These are phyloP conservation scores for Hymenoscyphus fraxineus DNA, from an alignment of 2,329 filamentous ascomycete genomes.

Conservation along the genomic window DNA sequence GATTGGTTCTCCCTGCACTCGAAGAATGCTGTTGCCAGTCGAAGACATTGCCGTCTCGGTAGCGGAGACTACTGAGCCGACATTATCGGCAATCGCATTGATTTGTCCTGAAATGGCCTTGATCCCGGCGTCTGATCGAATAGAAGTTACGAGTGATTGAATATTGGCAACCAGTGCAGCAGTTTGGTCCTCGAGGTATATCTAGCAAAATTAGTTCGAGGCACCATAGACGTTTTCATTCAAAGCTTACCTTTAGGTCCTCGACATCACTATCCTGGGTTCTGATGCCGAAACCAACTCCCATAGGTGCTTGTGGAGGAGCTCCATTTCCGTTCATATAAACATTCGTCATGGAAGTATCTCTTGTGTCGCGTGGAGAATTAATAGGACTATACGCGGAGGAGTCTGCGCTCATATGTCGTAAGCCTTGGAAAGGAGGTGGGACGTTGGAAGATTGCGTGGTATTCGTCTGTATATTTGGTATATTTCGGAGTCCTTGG, in stretches of 20 bases:
- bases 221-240: not conserved
- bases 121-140: slow-evolving; percentile 62
- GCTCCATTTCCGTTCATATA: slow-evolving; percentile 33
- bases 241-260: slow-evolving; percentile 54
- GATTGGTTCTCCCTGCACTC: slow-evolving; percentile 47
- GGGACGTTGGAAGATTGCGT: slow-evolving; percentile 38
- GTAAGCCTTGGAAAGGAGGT: slow-evolving; percentile 55
- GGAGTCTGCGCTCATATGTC: slow-evolving; percentile 61
- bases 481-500: slow-evolving; percentile 44
- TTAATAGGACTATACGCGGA: slow-evolving; percentile 72
- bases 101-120: slow-evolving; percentile 67
- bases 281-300: slow-evolving; percentile 40
- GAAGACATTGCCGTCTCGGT: slow-evolving; percentile 55
- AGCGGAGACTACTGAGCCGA: slow-evolving; percentile 65
- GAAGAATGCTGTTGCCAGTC: slow-evolving; percentile 49
- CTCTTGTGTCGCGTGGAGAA: slow-evolving; percentile 54
- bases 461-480: slow-evolving; percentile 23
- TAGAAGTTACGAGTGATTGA: slow-evolving; percentile 71
- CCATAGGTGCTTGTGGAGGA: slow-evolving; percentile 32
- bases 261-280: slow-evolving; percentile 48
- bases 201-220: slow-evolving; percentile 41
- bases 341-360: slow-evolving; percentile 21
- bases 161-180: slow-evolving; percentile 75
- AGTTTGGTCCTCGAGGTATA: slow-evolving; percentile 80
- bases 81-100: slow-evolving; percentile 64